Base-by-base conservation (phyloP, 306 rosid species). In the Medicago ruthenica region DNA sequence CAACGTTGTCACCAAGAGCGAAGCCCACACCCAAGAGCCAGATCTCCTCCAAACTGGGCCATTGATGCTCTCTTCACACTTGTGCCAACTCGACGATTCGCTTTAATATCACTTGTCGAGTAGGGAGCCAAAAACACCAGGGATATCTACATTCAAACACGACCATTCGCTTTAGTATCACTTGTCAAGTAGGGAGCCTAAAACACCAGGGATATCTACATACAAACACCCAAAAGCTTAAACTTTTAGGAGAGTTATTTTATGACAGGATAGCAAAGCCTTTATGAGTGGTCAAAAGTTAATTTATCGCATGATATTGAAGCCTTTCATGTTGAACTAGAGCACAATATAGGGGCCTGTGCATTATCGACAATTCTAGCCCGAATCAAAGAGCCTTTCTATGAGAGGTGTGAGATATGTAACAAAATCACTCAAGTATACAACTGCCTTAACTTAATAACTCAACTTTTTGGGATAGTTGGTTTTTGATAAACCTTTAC, bases 181-280 rank as follows among this genome's bases (percentile, higher is more conserved):
- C 15, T 42, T 42, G 14, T 42, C 48, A 42, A 11, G 48, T 42
- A 10, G 48, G 39, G 64, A 12, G 64, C 17, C 39, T 22, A 58
- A 58, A 58, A 24, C 34, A 58, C n/a, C 9, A 12, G 39, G 37
- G 67, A 61, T 27, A 61, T 61, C 67, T 61, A 61, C 67, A 61
- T 61, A 9, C 18, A 61, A 61, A 15, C 20, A 15, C 42, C 67
- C 9, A 61, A 61, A 27, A 61, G 44, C n/a, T 61, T 61, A 61
- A 11, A 61, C 11, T 34, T 61, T 31, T 61, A 9, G 67, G 42
- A 22, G 22, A 22, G 22, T 61, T 61, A 61, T 61, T 63, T 24
- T 63, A 63, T 37, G 27, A 36, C 69, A 63, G 37, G 47, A 16
- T 37, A 16, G 37, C 24, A 37, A 37, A 36, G 47, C 40, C 17